Evolutionary conservation across 371 early-diverging fungal genomes (phyloP), one percentile per base, ranked within the genome.

Genomic region (Catenaria anguillulae): DNA sequence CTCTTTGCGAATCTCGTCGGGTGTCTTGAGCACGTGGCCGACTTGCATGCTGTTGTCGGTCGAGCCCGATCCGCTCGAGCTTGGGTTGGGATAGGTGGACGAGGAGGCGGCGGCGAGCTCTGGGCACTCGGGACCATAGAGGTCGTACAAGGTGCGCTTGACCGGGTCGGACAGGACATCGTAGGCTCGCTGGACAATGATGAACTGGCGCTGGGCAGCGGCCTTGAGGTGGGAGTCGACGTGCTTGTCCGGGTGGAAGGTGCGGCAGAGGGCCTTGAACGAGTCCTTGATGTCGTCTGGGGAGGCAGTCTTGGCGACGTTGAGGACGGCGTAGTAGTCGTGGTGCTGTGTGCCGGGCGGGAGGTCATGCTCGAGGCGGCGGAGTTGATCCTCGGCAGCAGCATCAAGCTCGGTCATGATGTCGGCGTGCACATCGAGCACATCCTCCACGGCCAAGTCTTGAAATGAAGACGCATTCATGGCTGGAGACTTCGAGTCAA

Each of bases 181-280:
- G 15, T 55, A 40, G 55, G 31, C 15, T 3, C 6, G 8, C 36
- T 31, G 43, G 54, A 23, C 3, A 12, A 24, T 8, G 17, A 35
- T 13, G 36, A 93, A 93, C 62, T 83, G 75, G 4, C 73, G 68
- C 72, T 89, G 83, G 5, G 94, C 92, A 19, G 77, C 65, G 58
- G 71, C 67, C 61, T 78, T 76, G 42, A 72, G 68, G 42, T 65
- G 68, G 42, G 71, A 75, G 60, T 78, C 76, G 10, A 70, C 72
- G 68, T 85, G 87, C 68, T 88, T 91, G 73, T 93, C 94, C 4
- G 94, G 94, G 66, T 93, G 94, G 66, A 89, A 93, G 29, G 82
- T 78, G 63, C 90, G 75, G 63, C 87, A 87, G 37, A 91, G 68
- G 34, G 85, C 79, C 60, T 84, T 82, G 73, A 90, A 93, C 4